These are phyloP conservation scores for Aristolochia californica DNA, from an alignment of 164 flowering plant species.

Conservation along the genomic window DNA sequence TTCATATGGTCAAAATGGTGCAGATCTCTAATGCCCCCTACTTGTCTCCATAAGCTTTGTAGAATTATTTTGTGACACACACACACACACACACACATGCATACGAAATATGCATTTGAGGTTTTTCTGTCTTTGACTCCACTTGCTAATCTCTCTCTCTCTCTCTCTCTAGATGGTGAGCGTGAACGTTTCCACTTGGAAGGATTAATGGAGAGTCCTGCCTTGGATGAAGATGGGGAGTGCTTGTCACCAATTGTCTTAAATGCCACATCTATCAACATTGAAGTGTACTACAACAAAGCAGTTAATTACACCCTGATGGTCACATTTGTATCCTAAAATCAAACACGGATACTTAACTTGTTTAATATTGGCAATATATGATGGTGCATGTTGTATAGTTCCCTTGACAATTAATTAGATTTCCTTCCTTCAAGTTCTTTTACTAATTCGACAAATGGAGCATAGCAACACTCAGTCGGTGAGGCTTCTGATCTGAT, in stretches of 20 bases:
- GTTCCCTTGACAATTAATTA: constrained; percentile 12
- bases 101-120: neutral
- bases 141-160: neutral
- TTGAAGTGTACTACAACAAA: constrained; percentile 91
- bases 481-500: constrained; percentile 35
- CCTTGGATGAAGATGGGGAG: constrained; percentile 83
- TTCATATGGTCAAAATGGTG: constrained; percentile 56
- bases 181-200: constrained; percentile 67
- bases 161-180: constrained; percentile 46
- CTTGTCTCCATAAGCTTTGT: neutral
- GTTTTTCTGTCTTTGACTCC: neutral
- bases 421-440: constrained; percentile 96
- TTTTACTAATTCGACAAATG: constrained; percentile 90
- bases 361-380: too few relatives aligned
- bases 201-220: constrained; percentile 88
- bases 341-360: neutral
- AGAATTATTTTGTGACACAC: neutral
- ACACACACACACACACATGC: neutral
- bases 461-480: constrained; percentile 96
- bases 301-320: constrained; percentile 96
- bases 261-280: constrained; percentile 88
- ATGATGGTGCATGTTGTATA: too few relatives aligned
- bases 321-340: constrained; percentile 98
- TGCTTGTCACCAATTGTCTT: constrained; percentile 74
- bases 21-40: neutral